Conservation (phyloP, 805 yeast genomes). For the Grigorovia transvaalensis region DNA sequence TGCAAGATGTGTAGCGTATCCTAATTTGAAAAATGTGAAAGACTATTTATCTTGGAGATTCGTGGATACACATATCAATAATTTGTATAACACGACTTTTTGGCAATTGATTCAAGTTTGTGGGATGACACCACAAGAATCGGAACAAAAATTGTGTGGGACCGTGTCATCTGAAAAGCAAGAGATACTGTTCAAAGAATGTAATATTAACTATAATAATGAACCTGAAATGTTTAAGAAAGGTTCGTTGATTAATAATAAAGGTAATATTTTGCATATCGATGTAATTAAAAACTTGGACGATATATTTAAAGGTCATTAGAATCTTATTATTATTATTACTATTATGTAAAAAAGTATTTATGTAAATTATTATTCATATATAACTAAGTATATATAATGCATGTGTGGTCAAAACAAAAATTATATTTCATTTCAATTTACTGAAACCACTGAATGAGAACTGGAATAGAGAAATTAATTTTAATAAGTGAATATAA, state of each 20-base stretch:
- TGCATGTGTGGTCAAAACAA: not conserved
- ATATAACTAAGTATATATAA: not conserved
- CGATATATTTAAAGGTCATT: constrained; percentile 27
- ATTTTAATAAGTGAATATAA: no score
- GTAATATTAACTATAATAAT: constrained; percentile 81
- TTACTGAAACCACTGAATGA: no score
- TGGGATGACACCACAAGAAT: constrained; percentile 62
- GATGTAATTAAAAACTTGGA: constrained; percentile 33
- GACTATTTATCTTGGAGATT: constrained; percentile 94
- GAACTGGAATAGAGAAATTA: no score
- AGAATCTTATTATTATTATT: not conserved
- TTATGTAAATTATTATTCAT: not conserved
- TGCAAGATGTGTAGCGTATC: constrained; percentile 82
- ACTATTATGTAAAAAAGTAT: not conserved
- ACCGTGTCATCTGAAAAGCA: constrained; percentile 78
- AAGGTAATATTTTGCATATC: constrained; percentile 38
- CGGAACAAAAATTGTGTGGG: constrained; percentile 68
- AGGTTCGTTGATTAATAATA: constrained; percentile 50
- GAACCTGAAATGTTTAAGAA: constrained; percentile 83
- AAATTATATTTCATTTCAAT: no score
- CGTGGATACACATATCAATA: constrained; percentile 93
- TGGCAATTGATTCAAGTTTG: constrained; percentile 75
- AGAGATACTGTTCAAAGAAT: constrained; percentile 68
- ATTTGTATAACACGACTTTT: constrained; percentile 83
- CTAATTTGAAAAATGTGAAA: constrained; percentile 45